phyloP scores from a whole-genome alignment of 352 stramenopile species.

The Pythium biforme region DNA sequence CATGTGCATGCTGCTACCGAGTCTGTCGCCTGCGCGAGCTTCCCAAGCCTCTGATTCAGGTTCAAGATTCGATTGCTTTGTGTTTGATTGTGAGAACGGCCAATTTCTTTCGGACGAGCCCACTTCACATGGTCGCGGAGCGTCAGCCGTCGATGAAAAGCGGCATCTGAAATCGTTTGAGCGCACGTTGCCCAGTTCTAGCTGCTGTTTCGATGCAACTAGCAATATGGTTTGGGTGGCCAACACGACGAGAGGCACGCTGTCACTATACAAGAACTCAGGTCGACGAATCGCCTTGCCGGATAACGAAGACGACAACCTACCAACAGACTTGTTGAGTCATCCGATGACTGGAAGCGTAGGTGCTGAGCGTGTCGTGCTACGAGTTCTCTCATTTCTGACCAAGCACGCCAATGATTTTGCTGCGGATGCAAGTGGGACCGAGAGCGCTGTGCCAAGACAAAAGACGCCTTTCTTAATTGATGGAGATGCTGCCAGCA shows the following conservation, averaged over 20 bases:
- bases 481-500: background rate
- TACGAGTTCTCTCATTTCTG: conserved; percentile 19
- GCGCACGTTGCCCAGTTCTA: conserved; percentile 20
- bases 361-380: background rate
- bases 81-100: conserved; percentile 55
- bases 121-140: background rate
- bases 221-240: conserved; percentile 33
- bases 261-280: conserved; percentile 28
- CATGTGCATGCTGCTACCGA: conserved; percentile 33
- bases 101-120: conserved; percentile 5
- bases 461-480: background rate
- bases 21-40: conserved; percentile 3
- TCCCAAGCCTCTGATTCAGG: conserved; percentile 2
- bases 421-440: background rate
- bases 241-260: conserved; percentile 22
- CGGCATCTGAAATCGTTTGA: conserved; percentile 30
- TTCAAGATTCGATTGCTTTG: conserved; percentile 35
- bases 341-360: background rate
- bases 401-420: conserved; percentile 2
- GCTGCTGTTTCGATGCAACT: conserved; percentile 43
- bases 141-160: background rate
- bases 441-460: background rate
- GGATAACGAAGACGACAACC: conserved; percentile 1
- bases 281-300: conserved; percentile 8
- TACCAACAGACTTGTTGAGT: background rate